A percentile compares a stretch with the other conserved stretches of the same genome.
These are phyloP conservation scores for Komagataella ulmi DNA, from an alignment of 805 yeast species.

Conservation along the genomic window DNA sequence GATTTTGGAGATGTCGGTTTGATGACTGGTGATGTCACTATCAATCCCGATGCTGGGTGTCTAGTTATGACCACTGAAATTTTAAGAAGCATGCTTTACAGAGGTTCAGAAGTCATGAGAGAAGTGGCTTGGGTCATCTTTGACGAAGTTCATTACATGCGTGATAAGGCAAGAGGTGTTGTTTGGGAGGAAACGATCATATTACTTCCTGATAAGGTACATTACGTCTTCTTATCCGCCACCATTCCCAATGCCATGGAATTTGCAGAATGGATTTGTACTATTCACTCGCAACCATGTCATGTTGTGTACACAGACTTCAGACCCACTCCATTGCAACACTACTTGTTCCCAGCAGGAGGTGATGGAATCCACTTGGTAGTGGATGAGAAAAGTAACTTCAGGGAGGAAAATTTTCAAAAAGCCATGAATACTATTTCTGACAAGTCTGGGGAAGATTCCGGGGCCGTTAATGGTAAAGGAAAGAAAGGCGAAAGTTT, in stretches of 20 bases:
- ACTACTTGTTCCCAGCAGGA: conserved; percentile 94
- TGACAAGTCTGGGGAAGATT: conserved; percentile 75
- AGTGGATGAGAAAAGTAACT: conserved; percentile 92
- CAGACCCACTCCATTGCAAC: conserved; percentile 98
- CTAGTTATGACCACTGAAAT: conserved; percentile 98
- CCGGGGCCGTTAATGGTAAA: conserved; percentile 43
- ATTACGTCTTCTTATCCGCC: conserved; percentile 86
- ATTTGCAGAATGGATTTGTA: conserved; percentile 97
- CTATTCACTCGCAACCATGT: conserved; percentile 91
- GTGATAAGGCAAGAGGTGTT: conserved; percentile 96
- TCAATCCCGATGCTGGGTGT: conserved; percentile 97
- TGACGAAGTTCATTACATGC: conserved; percentile 97
- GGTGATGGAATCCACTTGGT: conserved; percentile 97
- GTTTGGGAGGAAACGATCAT: conserved; percentile 99
- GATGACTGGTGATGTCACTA: conserved; percentile 98
- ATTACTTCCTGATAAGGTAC: conserved; percentile 89
- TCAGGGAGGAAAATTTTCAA: conserved; percentile 95
- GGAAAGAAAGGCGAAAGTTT: conserved; percentile 71
- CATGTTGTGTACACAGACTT: conserved; percentile 97
- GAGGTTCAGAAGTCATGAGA: conserved; percentile 97
- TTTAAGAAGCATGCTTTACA: conserved; percentile 87
- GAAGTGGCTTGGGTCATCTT: conserved; percentile 98
- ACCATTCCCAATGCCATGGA: conserved; percentile 98
- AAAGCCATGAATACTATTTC: conserved; percentile 94
- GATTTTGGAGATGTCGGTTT: conserved; percentile 96